A percentile compares a stretch with the other conserved stretches of the same genome.
Conservation (phyloP, 139 green algal genomes). For the Chlamydomonas sp. region DNA sequence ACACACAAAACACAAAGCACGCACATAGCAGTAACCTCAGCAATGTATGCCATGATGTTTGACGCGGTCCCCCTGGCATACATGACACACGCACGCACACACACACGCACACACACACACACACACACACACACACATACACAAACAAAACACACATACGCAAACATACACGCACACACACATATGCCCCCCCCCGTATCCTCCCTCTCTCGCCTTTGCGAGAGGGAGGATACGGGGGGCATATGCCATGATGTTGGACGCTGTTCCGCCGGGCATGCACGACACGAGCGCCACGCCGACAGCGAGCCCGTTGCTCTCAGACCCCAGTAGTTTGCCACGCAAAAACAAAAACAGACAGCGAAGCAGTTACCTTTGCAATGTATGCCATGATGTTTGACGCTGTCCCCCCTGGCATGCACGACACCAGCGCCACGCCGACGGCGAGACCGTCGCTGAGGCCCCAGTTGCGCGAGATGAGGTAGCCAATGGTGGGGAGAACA, state of each 20-base stretch:
- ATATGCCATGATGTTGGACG: conserved; percentile 53
- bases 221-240: too few relatives aligned
- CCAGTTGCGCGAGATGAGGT: conserved; percentile 42
- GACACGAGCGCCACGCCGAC: conserved; percentile 51
- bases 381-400: conserved; percentile 54
- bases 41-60: conserved; percentile 59
- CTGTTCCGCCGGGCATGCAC: conserved; percentile 56
- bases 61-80: conserved; percentile 51
- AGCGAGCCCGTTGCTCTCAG: conserved; percentile 25
- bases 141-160: too few relatives aligned
- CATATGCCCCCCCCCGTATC: too few relatives aligned
- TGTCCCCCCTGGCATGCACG: conserved; percentile 54
- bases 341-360: too few relatives aligned
- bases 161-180: too few relatives aligned
- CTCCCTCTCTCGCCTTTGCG: conserved; percentile 35
- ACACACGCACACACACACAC: too few relatives aligned
- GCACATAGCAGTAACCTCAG: too few relatives aligned
- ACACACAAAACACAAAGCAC: too few relatives aligned
- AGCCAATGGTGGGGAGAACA: conserved; percentile 47
- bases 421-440: conserved; percentile 50
- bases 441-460: conserved; percentile 36
- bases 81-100: conserved; percentile 51
- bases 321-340: too few relatives aligned
- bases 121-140: too few relatives aligned
- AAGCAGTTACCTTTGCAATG: conserved; percentile 45